Evolutionary conservation across 495 filamentous ascomycete species (phyloP).

Genomic region (Elasticomyces elasticus): DNA sequence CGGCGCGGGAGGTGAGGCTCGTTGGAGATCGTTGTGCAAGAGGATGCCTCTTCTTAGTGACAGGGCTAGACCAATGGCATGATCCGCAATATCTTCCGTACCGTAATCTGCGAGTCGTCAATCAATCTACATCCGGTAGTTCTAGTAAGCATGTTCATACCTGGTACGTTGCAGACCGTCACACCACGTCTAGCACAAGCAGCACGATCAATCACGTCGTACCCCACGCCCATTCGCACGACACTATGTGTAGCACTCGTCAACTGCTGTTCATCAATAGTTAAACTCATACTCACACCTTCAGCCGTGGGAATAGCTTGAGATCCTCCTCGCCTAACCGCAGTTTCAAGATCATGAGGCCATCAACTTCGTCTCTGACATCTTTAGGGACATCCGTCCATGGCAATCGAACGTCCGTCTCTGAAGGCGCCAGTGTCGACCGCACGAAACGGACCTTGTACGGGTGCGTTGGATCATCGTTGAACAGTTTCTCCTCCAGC

Average conservation of each 20-base stretch:
- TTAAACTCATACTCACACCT: slow-evolving; percentile 13
- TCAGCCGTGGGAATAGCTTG: slow-evolving; percentile 16
- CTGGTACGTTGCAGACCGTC: slow-evolving; percentile 18
- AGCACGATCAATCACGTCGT: slow-evolving; percentile 16
- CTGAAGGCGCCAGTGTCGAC: slow-evolving; percentile 3
- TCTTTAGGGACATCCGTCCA: slow-evolving; percentile 16
- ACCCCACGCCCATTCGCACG: slow-evolving; percentile 22
- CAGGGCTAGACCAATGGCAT: slow-evolving; percentile 18
- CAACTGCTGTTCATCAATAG: background rate
- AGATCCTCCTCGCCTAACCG: slow-evolving; percentile 10
- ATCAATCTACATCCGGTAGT: background rate
- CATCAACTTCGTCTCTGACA: slow-evolving; percentile 15
- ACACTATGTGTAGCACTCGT: background rate
- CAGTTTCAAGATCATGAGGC: slow-evolving; percentile 17
- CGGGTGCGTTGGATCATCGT: slow-evolving; percentile 1
- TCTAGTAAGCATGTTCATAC: background rate
- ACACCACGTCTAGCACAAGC: slow-evolving; percentile 11
- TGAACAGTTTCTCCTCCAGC: slow-evolving; percentile 16
- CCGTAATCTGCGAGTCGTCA: slow-evolving; percentile 12
- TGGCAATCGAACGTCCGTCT: background rate
- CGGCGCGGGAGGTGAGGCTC: slow-evolving; percentile 12
- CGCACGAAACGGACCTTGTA: slow-evolving; percentile 17
- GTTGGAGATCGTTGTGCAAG: slow-evolving; percentile 19
- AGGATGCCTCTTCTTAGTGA: slow-evolving; percentile 15
- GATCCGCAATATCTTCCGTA: slow-evolving; percentile 20